These are phyloP conservation scores for Pseudogymnoascus pannorum DNA, from an alignment of 2,329 filamentous ascomycete genomes.

Conservation along the genomic window DNA sequence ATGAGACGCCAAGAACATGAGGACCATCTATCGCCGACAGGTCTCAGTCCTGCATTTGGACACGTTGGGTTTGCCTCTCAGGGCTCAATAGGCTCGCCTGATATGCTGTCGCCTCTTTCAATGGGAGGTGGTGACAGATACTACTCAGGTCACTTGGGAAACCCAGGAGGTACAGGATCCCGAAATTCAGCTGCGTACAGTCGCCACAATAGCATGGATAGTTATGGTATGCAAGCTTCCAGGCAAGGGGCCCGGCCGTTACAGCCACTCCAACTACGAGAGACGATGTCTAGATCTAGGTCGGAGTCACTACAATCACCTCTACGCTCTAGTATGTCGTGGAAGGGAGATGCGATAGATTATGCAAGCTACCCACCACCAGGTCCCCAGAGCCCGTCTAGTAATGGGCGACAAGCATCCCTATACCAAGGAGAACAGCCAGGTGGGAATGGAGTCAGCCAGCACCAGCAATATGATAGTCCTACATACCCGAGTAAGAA, in stretches of 20 bases:
- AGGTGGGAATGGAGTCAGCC: constrained; percentile 33
- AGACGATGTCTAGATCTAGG: constrained; percentile 49
- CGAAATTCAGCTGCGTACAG: constrained; percentile 47
- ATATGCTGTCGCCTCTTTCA: constrained; percentile 52
- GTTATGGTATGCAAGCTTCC: constrained; percentile 39
- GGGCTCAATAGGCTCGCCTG: constrained; percentile 42
- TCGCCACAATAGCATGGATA: constrained; percentile 41
- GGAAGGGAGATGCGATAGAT: constrained; percentile 54
- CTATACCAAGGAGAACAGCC: constrained; percentile 45
- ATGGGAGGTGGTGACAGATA: constrained; percentile 48
- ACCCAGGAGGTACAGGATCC: constrained; percentile 40
- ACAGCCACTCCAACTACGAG: constrained; percentile 51
- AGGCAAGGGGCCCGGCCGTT: constrained; percentile 43
- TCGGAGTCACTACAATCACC: constrained; percentile 53
- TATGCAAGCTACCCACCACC: constrained; percentile 42
- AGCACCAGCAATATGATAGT: constrained; percentile 41
- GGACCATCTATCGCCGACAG: constrained; percentile 60
- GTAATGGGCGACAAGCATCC: constrained; percentile 41
- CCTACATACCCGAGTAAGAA: constrained; percentile 45
- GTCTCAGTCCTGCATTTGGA: constrained; percentile 60
- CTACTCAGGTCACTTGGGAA: constrained; percentile 42
- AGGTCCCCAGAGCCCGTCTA: constrained; percentile 39
- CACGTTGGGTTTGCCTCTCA: constrained; percentile 56
- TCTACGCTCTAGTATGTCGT: constrained; percentile 52
- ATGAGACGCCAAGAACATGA: constrained; percentile 51